Percentiles rank a stretch among this genome's conserved stretches.
Evolutionary conservation across 2,329 filamentous ascomycete species (phyloP).

Genomic region (Aspergillus pseudoterreus): DNA sequence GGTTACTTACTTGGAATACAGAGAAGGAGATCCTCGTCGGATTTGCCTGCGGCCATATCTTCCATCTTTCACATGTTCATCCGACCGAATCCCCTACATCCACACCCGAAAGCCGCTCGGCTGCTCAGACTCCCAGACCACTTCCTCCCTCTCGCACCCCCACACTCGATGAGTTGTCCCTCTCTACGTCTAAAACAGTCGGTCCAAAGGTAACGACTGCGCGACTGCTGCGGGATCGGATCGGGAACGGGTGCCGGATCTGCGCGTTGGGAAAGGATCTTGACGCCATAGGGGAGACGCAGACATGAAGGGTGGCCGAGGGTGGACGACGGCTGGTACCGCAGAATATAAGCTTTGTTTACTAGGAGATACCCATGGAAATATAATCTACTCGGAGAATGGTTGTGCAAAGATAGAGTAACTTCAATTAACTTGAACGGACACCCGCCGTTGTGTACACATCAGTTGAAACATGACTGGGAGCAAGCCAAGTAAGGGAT

Average conservation of each 20-base stretch:
- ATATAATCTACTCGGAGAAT: conserved; percentile 11
- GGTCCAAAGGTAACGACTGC: conserved; percentile 86
- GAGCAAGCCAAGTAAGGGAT: conserved; percentile 3
- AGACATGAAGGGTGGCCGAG: neutral
- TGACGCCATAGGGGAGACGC: conserved; percentile 26
- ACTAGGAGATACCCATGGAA: conserved; percentile 25
- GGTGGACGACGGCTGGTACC: conserved; percentile 2
- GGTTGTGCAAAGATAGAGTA: neutral
- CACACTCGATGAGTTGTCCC: conserved; percentile 23
- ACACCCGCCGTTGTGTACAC: conserved; percentile 4
- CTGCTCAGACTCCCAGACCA: conserved; percentile 20
- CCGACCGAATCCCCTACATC: conserved; percentile 29
- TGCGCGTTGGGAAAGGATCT: conserved; percentile 35
- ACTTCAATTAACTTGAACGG: conserved; percentile 6
- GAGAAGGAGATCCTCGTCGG: conserved; percentile 58
- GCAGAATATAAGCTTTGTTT: conserved; percentile 15
- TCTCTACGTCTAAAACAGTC: conserved; percentile 54
- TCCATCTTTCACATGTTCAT: conserved; percentile 62
- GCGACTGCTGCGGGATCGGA: conserved; percentile 67
- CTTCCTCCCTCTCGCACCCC: conserved; percentile 14
- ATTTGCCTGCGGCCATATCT: conserved; percentile 67
- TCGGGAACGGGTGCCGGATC: conserved; percentile 46
- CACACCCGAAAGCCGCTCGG: conserved; percentile 16
- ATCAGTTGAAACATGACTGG: conserved; percentile 4
- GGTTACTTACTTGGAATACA: conserved; percentile 14